A percentile compares a stretch with the other conserved stretches of the same genome.
Conservation (phyloP, 2,329 filamentous ascomycete genomes). For the Arthrobotrys megalospora region DNA sequence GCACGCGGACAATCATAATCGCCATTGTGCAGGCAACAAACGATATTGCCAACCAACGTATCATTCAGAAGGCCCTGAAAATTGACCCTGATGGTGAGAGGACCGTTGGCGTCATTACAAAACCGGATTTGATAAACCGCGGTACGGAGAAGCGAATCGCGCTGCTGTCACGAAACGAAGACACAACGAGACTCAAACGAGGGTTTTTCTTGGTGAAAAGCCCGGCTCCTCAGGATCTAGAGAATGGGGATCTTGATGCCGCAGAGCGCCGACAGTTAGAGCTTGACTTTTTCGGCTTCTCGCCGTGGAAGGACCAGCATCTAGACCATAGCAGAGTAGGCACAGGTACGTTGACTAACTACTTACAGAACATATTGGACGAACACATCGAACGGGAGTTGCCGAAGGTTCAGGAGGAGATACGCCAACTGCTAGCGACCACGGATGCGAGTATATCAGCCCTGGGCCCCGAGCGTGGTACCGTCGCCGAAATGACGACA, state of each 20-base stretch:
- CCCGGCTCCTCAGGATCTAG: conserved; percentile 66
- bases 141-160: conserved; percentile 65
- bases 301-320: conserved; percentile 67
- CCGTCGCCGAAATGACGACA: conserved; percentile 60
- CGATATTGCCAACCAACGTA: conserved; percentile 67
- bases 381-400: conserved; percentile 66
- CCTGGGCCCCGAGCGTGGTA: conserved; percentile 61
- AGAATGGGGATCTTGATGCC: conserved; percentile 67
- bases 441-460: conserved; percentile 33
- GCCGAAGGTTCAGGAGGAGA: conserved; percentile 61
- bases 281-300: conserved; percentile 70
- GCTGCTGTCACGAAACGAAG: conserved; percentile 67
- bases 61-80: conserved; percentile 65
- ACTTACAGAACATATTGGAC: conserved; percentile 63
- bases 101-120: conserved; percentile 72
- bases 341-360: conserved; percentile 62
- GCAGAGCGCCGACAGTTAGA: conserved; percentile 68
- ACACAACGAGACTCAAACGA: conserved; percentile 71
- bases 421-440: conserved; percentile 50
- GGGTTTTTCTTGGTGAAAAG: conserved; percentile 66
- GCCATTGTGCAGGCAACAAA: conserved; percentile 69
- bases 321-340: conserved; percentile 63
- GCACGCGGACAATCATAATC: conserved; percentile 69
- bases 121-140: conserved; percentile 72
- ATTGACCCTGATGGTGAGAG: conserved; percentile 67